phyloP scores from a whole-genome alignment of 306 rosid genomes.

The Gastrolobium bilobum region DNA sequence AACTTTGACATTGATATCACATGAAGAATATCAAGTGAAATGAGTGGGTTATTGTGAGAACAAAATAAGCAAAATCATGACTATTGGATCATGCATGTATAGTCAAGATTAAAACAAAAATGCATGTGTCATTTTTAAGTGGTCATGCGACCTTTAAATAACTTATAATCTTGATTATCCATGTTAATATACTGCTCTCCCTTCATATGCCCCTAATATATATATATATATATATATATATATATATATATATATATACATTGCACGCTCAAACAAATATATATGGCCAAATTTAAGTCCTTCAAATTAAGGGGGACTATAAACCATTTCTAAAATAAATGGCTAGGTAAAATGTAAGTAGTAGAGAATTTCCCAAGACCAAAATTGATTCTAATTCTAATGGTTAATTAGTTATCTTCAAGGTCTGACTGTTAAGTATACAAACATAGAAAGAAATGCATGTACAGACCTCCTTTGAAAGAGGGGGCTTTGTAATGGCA shows the following conservation, averaged over 20 bases:
- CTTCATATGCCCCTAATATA: background rate
- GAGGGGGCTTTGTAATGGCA: constrained; percentile 86
- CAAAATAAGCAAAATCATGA: background rate
- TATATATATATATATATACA: no score
- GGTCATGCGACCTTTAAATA: background rate
- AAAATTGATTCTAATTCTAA: constrained; percentile 9
- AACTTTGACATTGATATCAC: background rate
- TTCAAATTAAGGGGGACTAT: background rate
- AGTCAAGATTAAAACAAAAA: background rate
- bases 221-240: no score
- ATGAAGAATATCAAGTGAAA: background rate
- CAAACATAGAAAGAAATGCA: constrained; percentile 39
- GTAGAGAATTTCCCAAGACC: constrained; percentile 8
- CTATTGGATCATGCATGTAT: background rate
- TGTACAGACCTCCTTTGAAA: constrained; percentile 92
- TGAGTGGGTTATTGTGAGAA: background rate
- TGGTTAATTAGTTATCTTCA: constrained; percentile 5
- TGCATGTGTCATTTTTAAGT: background rate
- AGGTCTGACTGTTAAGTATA: constrained; percentile 32
- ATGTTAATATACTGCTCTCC: background rate
- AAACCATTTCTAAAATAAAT: background rate
- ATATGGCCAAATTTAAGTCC: no score
- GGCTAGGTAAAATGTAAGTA: background rate
- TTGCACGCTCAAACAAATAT: no score
- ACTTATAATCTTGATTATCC: constrained; percentile 6